Evolutionary conservation across 2,329 filamentous ascomycete species (phyloP), one percentile per base, ranked within the genome.

Genomic region (Aureobasidium sp.): DNA sequence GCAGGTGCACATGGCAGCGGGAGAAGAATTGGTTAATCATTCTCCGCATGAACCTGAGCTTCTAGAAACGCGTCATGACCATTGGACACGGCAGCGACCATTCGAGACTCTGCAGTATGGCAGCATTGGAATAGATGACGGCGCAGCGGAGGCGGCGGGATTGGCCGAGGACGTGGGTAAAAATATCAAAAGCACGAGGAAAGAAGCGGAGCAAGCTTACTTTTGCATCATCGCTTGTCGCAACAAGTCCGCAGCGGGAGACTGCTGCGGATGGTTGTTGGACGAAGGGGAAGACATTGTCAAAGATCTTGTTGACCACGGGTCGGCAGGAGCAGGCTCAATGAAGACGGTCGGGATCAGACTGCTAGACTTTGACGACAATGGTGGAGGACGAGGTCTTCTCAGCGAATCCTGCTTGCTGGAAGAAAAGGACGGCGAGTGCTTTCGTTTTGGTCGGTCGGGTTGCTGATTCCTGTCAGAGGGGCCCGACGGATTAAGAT

Each of bases 171-270:
- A 30, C 34, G 53, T 55, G 57, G 30, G 39, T 25, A 45, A 41
- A 42, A 48, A 62, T 59, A 57, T 39, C 29, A 27, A 44, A 39
- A 36, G 49, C 63, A 64, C 60, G 48, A 54, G 62, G 42, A 27
- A 62, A 59, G 64, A 62, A 63, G 58, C 62, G 61, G 58, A 59
- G 65, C 58, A 67, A n/a, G 66, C 81, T 79, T 78, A 85, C 83
- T 79, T 81, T 70, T 81, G 81, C 71, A 79, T 73, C 73, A 82
- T 79, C 63, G 81, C 78, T 73, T 85, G 83, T 69, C 82, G 78
- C 69, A 84, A 74, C 72, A 84, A 73, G 68, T 85, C 83, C 57
- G 80, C 79, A 61, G 83, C 81, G 63, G 77, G 77, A 67, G 78
- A 59, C 45, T 59, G 57, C 34, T 49, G 57, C 21, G 41, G 57